These are phyloP conservation scores for Citrullus colocynthis DNA, from an alignment of 306 rosid genomes.

Conservation along the genomic window DNA sequence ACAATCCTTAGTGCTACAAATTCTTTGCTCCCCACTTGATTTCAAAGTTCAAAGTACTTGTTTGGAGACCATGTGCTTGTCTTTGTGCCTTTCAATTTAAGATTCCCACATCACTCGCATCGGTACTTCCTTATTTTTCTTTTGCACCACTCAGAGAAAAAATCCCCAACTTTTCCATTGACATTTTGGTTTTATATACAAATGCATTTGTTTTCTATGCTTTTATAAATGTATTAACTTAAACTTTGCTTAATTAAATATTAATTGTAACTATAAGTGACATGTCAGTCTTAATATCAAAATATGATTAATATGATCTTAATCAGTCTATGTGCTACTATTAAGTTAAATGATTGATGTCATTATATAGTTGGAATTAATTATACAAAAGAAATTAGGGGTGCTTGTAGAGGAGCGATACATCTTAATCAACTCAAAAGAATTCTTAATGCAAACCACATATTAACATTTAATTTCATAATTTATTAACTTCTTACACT, in stretches of 20 bases:
- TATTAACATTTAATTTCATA: no score
- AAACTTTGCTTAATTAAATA: not conserved
- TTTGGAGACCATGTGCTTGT: conserved; percentile 7
- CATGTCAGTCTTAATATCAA: not conserved
- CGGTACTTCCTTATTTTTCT: not conserved
- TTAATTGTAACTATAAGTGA: not conserved
- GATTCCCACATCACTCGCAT: not conserved
- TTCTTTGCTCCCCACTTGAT: conserved; percentile 6
- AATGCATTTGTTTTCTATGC: not conserved
- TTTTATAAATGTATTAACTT: not conserved
- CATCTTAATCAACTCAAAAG: no score
- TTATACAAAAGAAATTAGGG: not conserved
- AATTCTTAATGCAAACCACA: no score
- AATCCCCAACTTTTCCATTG: not conserved
- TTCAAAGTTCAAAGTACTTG: conserved; percentile 4
- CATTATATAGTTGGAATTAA: not conserved
- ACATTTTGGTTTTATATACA: not conserved
- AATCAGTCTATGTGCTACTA: not conserved
- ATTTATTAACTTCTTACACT: no score
- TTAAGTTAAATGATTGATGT: not conserved
- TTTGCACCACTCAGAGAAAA: not conserved
- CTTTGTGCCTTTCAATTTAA: not conserved
- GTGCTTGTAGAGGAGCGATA: no score
- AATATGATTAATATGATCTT: not conserved
- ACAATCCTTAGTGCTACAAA: not conserved